Percentiles rank a stretch among this genome's conserved stretches.
These are phyloP conservation scores for Coemansia sp. DNA, from an alignment of 192 early-diverging fungal genomes.

Conservation along the genomic window DNA sequence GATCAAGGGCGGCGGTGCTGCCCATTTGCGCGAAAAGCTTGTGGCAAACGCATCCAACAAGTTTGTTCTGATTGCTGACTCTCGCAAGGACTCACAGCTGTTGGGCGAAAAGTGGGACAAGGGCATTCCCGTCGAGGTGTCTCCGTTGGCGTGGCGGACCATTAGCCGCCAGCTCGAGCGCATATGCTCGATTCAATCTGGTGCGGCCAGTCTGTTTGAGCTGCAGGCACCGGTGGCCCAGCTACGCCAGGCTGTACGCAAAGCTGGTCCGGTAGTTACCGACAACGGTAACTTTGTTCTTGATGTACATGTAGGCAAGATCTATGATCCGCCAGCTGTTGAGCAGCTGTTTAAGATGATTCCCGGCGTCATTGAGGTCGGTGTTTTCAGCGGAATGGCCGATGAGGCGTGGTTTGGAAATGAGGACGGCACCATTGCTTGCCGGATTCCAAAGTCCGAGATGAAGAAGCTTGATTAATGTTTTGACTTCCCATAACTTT, in stretches of 20 bases:
- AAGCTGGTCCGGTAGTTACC: conserved; percentile 92
- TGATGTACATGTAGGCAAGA: conserved; percentile 78
- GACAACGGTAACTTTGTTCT: conserved; percentile 93
- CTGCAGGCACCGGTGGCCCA: conserved; percentile 52
- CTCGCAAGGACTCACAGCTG: conserved; percentile 72
- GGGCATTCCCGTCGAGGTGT: conserved; percentile 89
- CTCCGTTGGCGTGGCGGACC: conserved; percentile 75
- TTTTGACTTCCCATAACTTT: too few species aligned
- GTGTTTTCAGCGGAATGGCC: conserved; percentile 87
- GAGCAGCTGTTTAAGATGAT: conserved; percentile 63
- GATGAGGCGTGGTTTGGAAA: conserved; percentile 80
- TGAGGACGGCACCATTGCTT: conserved; percentile 63
- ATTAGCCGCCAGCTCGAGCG: conserved; percentile 57
- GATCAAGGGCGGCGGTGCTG: conserved; percentile 95
- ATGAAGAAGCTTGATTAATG: conserved; percentile 16
- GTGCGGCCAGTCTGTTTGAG: conserved; percentile 17
- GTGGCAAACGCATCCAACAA: conserved; percentile 79
- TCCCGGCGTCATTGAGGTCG: conserved; percentile 90
- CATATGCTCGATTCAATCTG: conserved; percentile 14
- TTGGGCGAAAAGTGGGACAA: conserved; percentile 83
- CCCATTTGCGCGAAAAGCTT: conserved; percentile 92
- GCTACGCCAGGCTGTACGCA: conserved; percentile 80
- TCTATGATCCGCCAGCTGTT: conserved; percentile 60
- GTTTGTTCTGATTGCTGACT: conserved; percentile 89
- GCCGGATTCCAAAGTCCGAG: conserved; percentile 30